Base-by-base conservation (phyloP, 2,329 filamentous ascomycete species). In the Fusarium buxicola region DNA sequence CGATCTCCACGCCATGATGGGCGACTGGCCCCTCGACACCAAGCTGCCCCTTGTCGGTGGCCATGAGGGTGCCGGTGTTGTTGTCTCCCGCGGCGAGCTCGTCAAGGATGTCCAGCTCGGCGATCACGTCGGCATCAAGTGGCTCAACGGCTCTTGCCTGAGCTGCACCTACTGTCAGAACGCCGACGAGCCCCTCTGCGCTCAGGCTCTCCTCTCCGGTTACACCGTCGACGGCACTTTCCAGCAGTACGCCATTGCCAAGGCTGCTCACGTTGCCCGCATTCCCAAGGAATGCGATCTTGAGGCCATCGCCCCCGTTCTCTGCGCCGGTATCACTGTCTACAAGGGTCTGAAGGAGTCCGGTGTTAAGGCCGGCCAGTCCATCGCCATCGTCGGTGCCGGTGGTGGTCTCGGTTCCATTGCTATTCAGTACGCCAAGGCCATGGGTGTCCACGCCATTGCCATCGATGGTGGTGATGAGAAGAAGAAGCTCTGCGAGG, bases 141-240 rank as follows among this genome's bases (percentile, higher is more conserved):
- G 93, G 93, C 83, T 97, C 73, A 95, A 97, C 78, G 91, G 92
- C 64, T 89, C 90, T 41, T 97, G 94, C 78, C 82, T 96, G 61
- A 77, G 83, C 65, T 98, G 94, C 81, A 84, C 87, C 69, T 96
- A 92, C 84, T 97, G 94, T 82, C 88, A 90, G 74, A 84, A 88
- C 69, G 77, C 86, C 43, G 91, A 96, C 69, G 94, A 97, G 80
- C 89, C 92, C 3, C 88, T 97, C 7, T 98, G 94, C 81, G 77
- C 84, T 13, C 81, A 91, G 58, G 87, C 91, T 24, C 80, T 85
- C 31, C 86, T 97, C 35, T 96, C 92, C 1, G 94, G 94, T 54
- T 97, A 96, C 84, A 96, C 92, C 5, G 92, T 97, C 74, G 92
- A 97, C 75, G 94, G 94, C 28, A 89, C 89, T 36, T 97, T 97